Base-by-base conservation (phyloP, 2,329 filamentous ascomycete genomes). In the Microascus cirrosus region DNA sequence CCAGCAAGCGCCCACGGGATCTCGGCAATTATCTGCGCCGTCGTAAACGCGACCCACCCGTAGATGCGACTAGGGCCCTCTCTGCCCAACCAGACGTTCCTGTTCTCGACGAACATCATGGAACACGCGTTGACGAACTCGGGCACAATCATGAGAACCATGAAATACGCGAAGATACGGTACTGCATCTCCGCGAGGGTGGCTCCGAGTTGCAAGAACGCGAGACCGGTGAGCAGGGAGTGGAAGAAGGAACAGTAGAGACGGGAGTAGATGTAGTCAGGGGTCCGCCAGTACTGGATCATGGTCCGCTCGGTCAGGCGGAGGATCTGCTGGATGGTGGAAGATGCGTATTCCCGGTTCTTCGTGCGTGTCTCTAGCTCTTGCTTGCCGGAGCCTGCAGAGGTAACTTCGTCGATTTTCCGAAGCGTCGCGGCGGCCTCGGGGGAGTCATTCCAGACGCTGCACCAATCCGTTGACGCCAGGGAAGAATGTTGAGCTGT, bases 151-250 rank as follows among this genome's bases (percentile, higher is more conserved):
- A 50, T 50, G 12, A 50, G 45, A 13, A 50, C 45, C 45, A 50
- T 50, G 45, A 50, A 50, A 20, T 24, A 50, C 12, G 45, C 45
- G 45, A 50, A 50, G n/a, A 50, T n/a, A 2, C 45, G 45, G 12
- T 50, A 50, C 45, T 50, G 45, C 45, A 50, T 50, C 6, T 50
- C 45, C 20, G 45, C 45, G 12, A 50, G 20, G 45, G 20, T 79
- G 68, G 84, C 76, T 2, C 84, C 85, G 2, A 90, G 78, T 63
- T 85, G 75, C 75, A 80, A 90, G 73, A 90, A 91, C 3, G 87
- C 90, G 71, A 90, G 90, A 24, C 86, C 86, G 71, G 89, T 90
- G 77, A 91, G 89, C 68, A 90, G 83, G 18, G 85, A 87, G 52
- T 88, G 77, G 60, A 90, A 79, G 59, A 89, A 81, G 3, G 45